A percentile compares a stretch with the other conserved stretches of the same genome.
Conservation (phyloP, 208 protist genomes). For the Leishmania tropica region DNA sequence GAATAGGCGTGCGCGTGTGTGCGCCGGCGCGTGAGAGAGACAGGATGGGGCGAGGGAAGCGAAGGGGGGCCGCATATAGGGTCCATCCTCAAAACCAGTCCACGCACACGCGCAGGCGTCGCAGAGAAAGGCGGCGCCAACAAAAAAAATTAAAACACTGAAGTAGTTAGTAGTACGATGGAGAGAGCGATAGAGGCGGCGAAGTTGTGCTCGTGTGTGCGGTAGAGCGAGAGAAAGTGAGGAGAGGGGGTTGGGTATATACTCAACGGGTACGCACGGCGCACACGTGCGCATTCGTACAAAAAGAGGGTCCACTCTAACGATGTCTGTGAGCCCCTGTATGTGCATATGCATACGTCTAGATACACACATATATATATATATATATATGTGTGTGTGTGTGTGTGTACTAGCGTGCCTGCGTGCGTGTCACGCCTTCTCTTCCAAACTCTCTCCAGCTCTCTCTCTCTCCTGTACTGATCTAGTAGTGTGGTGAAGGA, state of each 20-base stretch:
- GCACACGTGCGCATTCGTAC: background rate
- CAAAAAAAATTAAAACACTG: background rate
- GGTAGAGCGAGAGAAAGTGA: background rate
- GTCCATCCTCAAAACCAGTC: background rate
- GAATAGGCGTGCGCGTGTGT: background rate
- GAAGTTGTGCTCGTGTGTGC: background rate
- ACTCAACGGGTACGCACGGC: background rate
- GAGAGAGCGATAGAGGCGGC: background rate
- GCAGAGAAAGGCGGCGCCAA: background rate
- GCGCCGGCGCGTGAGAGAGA: background rate
- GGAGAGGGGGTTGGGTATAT: background rate
- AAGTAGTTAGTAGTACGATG: background rate
- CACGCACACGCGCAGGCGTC: background rate
- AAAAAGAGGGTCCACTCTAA: too few species aligned
- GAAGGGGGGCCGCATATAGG: background rate
- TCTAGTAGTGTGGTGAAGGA: background rate
- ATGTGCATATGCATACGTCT: background rate
- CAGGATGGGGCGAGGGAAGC: background rate
- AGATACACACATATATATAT: too few species aligned
- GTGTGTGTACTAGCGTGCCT: constrained; percentile 3
- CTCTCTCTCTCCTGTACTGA: background rate
- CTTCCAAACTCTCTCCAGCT: background rate
- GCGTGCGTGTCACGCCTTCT: background rate
- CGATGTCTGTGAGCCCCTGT: too few species aligned
- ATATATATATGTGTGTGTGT: constrained; percentile 2